phyloP scores from a whole-genome alignment of 305 asterid genomes.

The Solanum hybrid region DNA sequence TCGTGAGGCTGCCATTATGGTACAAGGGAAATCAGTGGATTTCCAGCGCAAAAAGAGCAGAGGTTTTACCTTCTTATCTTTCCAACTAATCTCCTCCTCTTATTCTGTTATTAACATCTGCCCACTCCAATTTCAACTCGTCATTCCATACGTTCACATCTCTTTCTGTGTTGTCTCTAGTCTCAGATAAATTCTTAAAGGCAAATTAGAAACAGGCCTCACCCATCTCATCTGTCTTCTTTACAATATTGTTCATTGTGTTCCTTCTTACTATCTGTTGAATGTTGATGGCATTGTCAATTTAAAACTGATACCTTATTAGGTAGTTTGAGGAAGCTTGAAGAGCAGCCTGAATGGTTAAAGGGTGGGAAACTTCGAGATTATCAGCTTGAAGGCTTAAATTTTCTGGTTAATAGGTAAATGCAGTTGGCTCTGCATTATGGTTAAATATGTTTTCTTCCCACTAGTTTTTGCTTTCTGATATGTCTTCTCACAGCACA shows the following conservation, averaged over 20 bases:
- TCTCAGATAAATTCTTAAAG: neutral
- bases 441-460: slow-evolving; percentile 8
- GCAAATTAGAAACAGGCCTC: neutral
- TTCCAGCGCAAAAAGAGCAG: slow-evolving; percentile 90
- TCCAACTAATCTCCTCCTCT: neutral
- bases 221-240: neutral
- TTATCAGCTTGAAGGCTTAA: slow-evolving; percentile 99
- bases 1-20: slow-evolving; percentile 86
- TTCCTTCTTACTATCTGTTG: neutral
- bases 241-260: neutral
- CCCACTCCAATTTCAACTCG: neutral
- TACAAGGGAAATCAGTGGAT: slow-evolving; percentile 94
- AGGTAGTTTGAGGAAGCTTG: slow-evolving; percentile 98
- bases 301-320: slow-evolving; percentile 13
- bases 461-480: slow-evolving; percentile 29
- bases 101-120: neutral
- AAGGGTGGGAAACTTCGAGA: slow-evolving; percentile 96
- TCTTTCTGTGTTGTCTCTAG: neutral
- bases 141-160: neutral
- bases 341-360: slow-evolving; percentile 98
- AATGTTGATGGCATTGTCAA: neutral
- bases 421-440: slow-evolving; percentile 23
- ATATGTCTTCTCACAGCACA: slow-evolving; percentile 55
- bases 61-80: slow-evolving; percentile 39
- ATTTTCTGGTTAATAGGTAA: slow-evolving; percentile 95